Evolutionary conservation across 257 asterid species (phyloP).

Genomic region (Nicotiana paniculata): DNA sequence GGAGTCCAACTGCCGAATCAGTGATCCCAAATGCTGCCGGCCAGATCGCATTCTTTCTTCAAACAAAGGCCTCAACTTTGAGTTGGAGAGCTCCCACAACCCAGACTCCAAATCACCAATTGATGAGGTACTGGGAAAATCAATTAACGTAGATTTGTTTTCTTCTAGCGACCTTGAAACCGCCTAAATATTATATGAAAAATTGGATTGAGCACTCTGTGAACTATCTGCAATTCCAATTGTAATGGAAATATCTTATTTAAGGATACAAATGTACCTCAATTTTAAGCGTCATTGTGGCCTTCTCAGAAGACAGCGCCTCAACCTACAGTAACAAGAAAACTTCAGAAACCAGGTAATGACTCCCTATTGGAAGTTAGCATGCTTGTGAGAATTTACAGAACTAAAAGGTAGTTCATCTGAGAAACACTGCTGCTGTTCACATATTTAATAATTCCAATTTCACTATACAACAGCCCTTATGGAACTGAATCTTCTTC

Average conservation of each 20-base stretch:
- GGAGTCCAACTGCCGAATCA: slow-evolving; percentile 76
- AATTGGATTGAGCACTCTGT: not conserved
- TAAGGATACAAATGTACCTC: slow-evolving; percentile 48
- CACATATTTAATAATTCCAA: no score
- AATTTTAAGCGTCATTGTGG: slow-evolving; percentile 58
- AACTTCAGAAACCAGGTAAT: slow-evolving; percentile 1
- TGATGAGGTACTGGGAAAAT: slow-evolving; percentile 43
- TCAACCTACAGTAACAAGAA: slow-evolving; percentile 57
- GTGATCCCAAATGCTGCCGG: slow-evolving; percentile 63
- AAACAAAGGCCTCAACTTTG: slow-evolving; percentile 48
- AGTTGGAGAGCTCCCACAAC: slow-evolving; percentile 33
- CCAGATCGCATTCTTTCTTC: slow-evolving; percentile 63
- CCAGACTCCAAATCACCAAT: slow-evolving; percentile 51
- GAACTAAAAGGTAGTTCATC: not conserved
- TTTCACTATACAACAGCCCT: no score
- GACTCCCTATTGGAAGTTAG: not conserved
- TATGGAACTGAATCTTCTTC: no score
- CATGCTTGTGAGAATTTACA: not conserved
- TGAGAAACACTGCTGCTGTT: no score
- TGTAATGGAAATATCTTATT: slow-evolving; percentile 5
- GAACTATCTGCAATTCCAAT: not conserved
- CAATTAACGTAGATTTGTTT: slow-evolving; percentile 30
- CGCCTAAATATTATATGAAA: slow-evolving; percentile 38
- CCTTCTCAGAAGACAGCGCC: slow-evolving; percentile 82
- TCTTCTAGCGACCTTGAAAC: slow-evolving; percentile 67